Evolutionary conservation across 805 yeast genomes (phyloP).

Genomic region (Wickerhamomyces xylosicus): DNA sequence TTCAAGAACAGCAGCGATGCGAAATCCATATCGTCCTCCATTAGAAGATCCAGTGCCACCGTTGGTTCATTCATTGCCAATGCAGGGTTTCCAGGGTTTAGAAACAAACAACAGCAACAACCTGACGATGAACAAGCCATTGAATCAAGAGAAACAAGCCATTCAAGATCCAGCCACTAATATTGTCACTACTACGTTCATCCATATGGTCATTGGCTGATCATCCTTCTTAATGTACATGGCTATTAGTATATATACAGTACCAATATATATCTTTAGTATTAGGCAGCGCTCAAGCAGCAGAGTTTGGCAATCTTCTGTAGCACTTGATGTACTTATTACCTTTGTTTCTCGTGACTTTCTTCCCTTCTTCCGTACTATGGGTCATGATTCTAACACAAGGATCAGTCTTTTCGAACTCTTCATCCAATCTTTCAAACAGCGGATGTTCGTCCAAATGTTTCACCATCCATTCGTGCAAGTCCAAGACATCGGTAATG

Average conservation of each 20-base stretch:
- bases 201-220: too few species aligned
- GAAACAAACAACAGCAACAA: slow-evolving; percentile 13
- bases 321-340: slow-evolving; percentile 83
- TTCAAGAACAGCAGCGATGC: slow-evolving; percentile 21
- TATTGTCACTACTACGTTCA: too few species aligned
- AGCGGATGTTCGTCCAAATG: slow-evolving; percentile 88
- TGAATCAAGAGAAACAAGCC: slow-evolving; percentile 13
- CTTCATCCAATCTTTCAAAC: slow-evolving; percentile 67
- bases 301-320: slow-evolving; percentile 56
- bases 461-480: slow-evolving; percentile 93
- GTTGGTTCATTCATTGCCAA: slow-evolving; percentile 25
- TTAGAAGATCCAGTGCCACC: slow-evolving; percentile 33
- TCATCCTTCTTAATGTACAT: too few species aligned
- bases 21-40: slow-evolving; percentile 21
- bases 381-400: slow-evolving; percentile 84
- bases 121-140: slow-evolving; percentile 19
- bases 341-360: slow-evolving; percentile 87
- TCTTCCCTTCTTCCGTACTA: slow-evolving; percentile 97
- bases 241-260: too few species aligned
- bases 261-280: too few species aligned
- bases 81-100: neutral
- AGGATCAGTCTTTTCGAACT: slow-evolving; percentile 70
- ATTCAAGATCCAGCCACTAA: too few species aligned
- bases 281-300: neutral
- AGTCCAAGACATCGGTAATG: slow-evolving; percentile 88